Evolutionary conservation across 2,329 filamentous ascomycete genomes (phyloP).

Genomic region (Arthroderma sp.): DNA sequence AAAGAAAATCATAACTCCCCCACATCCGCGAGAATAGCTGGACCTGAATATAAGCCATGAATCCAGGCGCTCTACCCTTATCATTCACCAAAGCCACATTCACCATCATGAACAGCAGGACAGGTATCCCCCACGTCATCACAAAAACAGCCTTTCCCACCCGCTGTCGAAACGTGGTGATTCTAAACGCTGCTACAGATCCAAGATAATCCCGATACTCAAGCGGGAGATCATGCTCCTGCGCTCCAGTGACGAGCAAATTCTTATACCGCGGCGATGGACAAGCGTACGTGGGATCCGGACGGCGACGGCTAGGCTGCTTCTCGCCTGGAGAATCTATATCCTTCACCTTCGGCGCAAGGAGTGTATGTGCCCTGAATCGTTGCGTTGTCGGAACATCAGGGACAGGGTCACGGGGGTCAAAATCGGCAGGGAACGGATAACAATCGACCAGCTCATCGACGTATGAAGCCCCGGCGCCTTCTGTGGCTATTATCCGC

Average conservation of each 20-base stretch:
- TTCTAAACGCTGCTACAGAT: slow-evolving; percentile 54
- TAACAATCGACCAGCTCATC: slow-evolving; percentile 72
- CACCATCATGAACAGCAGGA: slow-evolving; percentile 41
- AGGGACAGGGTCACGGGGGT: slow-evolving; percentile 45
- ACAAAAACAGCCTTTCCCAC: slow-evolving; percentile 54
- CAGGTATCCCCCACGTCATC: slow-evolving; percentile 42
- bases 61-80: slow-evolving; percentile 53
- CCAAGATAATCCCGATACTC: slow-evolving; percentile 66
- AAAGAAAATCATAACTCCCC: slow-evolving; percentile 50
- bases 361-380: slow-evolving; percentile 77
- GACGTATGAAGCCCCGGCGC: slow-evolving; percentile 70
- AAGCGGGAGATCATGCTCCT: slow-evolving; percentile 63
- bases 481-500: slow-evolving; percentile 80
- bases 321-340: not conserved
- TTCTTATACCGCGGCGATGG: slow-evolving; percentile 72
- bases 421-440: slow-evolving; percentile 42
- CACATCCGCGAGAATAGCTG: slow-evolving; percentile 47
- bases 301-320: slow-evolving; percentile 5
- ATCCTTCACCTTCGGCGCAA: slow-evolving; percentile 40
- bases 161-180: slow-evolving; percentile 53
- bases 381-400: slow-evolving; percentile 47
- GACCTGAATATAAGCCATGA: slow-evolving; percentile 45
- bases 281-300: slow-evolving; percentile 43
- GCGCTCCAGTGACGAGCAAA: slow-evolving; percentile 63
- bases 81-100: slow-evolving; percentile 42